Evolutionary conservation across 2,329 filamentous ascomycete genomes (phyloP), one percentile per base, ranked within the genome.

Genomic region (Fusarium austroafricanum): DNA sequence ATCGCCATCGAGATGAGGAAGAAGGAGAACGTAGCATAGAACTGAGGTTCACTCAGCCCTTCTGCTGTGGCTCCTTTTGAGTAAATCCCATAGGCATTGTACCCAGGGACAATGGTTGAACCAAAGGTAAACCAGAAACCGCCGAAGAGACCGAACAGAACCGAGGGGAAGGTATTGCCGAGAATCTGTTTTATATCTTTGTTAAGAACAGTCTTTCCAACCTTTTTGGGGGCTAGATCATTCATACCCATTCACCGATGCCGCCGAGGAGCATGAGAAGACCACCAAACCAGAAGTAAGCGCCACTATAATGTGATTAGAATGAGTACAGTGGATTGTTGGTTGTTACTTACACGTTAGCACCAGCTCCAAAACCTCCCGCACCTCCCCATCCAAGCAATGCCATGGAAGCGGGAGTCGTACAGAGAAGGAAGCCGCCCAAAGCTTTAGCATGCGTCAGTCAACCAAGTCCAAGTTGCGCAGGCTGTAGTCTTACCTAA

Each of bases 161-260:
- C 47, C 2, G 47, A 51, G 6, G 47, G 35, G 3, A 51, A 51
- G 1, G 47, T 51, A 1, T 51, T 51, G n/a, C 47, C 47, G 17
- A 51, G 47, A 11, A 51, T 21, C 47, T 51, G 17, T 43, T 5
- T 28, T 11, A 17, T 17, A 2, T 3, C 4, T 4, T 21, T 11
- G 9, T 51, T 18, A 51, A 43, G n/a, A 4, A 4, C 3, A 4
- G 2, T 0, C 17, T n/a, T 44, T 35, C 33, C 2, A 29, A n/a
- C 6, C 1, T 18, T 15, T 1, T 14, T 18, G 15, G 17, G 15
- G 14, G 23, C 2, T 29, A 12, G 10, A 44, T 14, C n/a, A 4
- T 51, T 14, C n/a, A 4, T 51, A 51, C 47, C 47, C 47, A 51
- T 51, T 51, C 47, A 18, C 47, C 47, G 3, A 51, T 51, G 18